Evolutionary conservation across 768 basidiomycete genomes (phyloP).

Genomic region (Pisolithus tinctorius): DNA sequence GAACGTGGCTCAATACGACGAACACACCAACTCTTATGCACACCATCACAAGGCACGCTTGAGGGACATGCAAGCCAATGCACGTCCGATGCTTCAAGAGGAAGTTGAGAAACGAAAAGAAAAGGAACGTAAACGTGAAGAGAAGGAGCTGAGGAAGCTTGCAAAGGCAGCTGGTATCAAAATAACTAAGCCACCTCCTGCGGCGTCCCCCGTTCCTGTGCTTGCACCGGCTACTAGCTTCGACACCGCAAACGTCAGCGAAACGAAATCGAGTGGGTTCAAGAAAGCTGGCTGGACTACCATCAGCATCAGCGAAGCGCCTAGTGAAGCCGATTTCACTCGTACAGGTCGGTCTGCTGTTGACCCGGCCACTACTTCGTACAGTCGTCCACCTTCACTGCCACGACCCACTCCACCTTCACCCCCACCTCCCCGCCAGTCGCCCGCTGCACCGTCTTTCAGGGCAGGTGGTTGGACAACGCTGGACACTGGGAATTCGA

Average conservation of each 20-base stretch:
- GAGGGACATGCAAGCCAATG: constrained; percentile 74
- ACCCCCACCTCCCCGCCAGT: constrained; percentile 3
- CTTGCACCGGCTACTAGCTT: constrained; percentile 13
- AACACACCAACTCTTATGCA: constrained; percentile 85
- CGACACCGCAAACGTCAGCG: constrained; percentile 10
- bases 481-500: constrained; percentile 44
- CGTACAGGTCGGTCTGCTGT: constrained; percentile 12
- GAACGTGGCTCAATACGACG: constrained; percentile 81
- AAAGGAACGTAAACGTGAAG: constrained; percentile 80
- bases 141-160: constrained; percentile 78
- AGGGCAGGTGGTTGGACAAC: constrained; percentile 63
- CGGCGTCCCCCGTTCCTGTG: constrained; percentile 15
- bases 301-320: constrained; percentile 11
- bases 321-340: constrained; percentile 7
- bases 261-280: constrained; percentile 21
- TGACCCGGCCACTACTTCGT: constrained; percentile 18
- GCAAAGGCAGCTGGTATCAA: constrained; percentile 78
- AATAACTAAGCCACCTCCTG: constrained; percentile 34
- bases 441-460: constrained; percentile 39
- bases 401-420: constrained; percentile 9
- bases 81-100: constrained; percentile 56
- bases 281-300: constrained; percentile 50
- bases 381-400: constrained; percentile 11
- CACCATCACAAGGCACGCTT: constrained; percentile 82
- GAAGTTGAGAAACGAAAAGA: constrained; percentile 73